Evolutionary conservation across 495 filamentous ascomycete genomes (phyloP).

Genomic region (Penicillium waksmanii): DNA sequence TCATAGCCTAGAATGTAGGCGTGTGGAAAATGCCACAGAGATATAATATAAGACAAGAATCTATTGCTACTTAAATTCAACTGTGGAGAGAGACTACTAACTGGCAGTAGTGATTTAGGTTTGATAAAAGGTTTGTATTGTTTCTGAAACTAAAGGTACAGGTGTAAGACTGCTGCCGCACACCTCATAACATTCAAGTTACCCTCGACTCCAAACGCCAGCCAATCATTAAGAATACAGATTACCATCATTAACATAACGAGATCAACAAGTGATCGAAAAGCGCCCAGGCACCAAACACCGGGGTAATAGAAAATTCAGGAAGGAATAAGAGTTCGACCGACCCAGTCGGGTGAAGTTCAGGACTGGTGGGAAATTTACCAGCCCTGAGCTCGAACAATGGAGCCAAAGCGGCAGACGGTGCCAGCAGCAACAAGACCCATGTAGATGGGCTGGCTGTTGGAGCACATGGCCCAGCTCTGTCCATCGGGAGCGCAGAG

Average conservation of each 20-base stretch:
- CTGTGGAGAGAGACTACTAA: no score
- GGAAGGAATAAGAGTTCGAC: background rate
- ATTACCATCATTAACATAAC: constrained; percentile 21
- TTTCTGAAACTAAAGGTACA: constrained; percentile 9
- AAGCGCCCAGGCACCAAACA: constrained; percentile 12
- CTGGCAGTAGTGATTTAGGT: background rate
- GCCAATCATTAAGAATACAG: constrained; percentile 25
- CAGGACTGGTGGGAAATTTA: constrained; percentile 14
- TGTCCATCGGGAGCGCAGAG: constrained; percentile 44
- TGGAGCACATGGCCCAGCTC: constrained; percentile 41
- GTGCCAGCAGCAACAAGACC: constrained; percentile 47
- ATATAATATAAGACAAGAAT: constrained; percentile 2
- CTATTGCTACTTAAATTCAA: background rate
- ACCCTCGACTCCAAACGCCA: constrained; percentile 1
- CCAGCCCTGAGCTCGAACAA: constrained; percentile 19
- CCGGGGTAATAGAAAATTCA: background rate
- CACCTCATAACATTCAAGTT: constrained; percentile 10
- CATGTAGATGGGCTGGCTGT: constrained; percentile 41
- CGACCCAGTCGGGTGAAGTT: constrained; percentile 12
- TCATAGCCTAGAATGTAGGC: background rate
- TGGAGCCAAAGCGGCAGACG: constrained; percentile 38
- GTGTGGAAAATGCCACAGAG: background rate
- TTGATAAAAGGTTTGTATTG: constrained; percentile 4
- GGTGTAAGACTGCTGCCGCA: background rate
- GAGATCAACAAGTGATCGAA: constrained; percentile 11